Base-by-base conservation (phyloP, 495 filamentous ascomycete genomes). In the Aspergillus incahuasiensis region DNA sequence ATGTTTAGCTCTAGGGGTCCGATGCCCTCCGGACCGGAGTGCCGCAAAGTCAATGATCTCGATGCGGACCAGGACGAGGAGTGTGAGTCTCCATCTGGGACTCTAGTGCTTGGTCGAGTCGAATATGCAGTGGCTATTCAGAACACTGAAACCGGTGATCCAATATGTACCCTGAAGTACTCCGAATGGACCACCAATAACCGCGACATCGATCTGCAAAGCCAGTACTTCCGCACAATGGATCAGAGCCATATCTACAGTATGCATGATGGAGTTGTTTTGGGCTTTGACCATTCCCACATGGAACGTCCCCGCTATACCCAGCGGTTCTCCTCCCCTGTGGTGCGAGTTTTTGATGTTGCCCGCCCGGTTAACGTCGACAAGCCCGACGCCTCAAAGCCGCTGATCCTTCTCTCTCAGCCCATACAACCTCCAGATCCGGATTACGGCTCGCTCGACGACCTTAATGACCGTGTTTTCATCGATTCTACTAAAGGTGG, bases 161-260 rank as follows among this genome's bases (percentile, higher is more conserved):
- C 80, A 6, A 87, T 97, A 41, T 96, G 90, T 63, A 96, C 89
- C 0, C 81, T 98, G 56, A 95, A 83, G 57, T 98, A 94, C 68
- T 89, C 89, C 20, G 94, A 98, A 68, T 98, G 94, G 94, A 86
- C 84, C 0, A 89, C 92, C 9, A 98, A 98, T 68, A 95, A 88
- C 46, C 88, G 85, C 41, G 92, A 98, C 63, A 82, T 81, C 52
- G 94, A 98, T 68, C 84, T 98, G 15, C 83, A 88, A 57, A 83
- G 81, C 41, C 90, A 97, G 59, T 91, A 97, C 61, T 74, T 74
- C 20, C 71, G 71, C 3, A 89, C 90, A 9, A 88, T 90, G 75
- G 94, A 97, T 68, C 83, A 87, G 54, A 89, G 86, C 40, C 96
- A 97, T 70, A 84, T 97, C 21, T 91, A 92, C 62, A 87, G 86